Conservation (phyloP, 345 rosid species). For the Anacardium occidentale region DNA sequence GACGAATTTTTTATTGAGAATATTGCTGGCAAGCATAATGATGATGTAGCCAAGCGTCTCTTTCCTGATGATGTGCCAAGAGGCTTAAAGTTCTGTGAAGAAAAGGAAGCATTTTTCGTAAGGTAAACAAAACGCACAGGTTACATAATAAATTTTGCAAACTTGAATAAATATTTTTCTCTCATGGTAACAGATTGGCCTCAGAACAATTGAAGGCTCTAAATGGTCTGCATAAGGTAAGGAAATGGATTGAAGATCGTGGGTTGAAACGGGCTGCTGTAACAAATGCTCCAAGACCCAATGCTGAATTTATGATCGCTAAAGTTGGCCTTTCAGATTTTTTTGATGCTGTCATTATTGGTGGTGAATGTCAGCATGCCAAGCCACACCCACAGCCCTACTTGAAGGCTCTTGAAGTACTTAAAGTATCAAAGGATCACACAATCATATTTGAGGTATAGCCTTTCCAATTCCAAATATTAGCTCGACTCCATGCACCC, state of each 20-base stretch:
- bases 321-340: constrained; percentile 77
- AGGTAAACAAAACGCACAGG: constrained; percentile 42
- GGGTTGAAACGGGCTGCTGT: constrained; percentile 93
- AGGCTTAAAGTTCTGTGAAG: constrained; percentile 59
- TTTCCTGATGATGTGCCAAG: constrained; percentile 69
- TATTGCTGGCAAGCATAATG: constrained; percentile 80
- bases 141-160: neutral
- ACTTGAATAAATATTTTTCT: neutral
- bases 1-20: constrained; percentile 66
- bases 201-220: constrained; percentile 57
- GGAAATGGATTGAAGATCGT: constrained; percentile 80
- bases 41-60: constrained; percentile 59
- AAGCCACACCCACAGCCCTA: constrained; percentile 92
- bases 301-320: constrained; percentile 85
- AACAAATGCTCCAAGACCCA: constrained; percentile 81
- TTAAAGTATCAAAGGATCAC: constrained; percentile 82
- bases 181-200: constrained; percentile 51
- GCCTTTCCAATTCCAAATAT: neutral
- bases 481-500: neutral
- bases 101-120: constrained; percentile 79
- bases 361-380: constrained; percentile 73
- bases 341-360: constrained; percentile 70
- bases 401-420: constrained; percentile 75
- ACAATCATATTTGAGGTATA: constrained; percentile 74
- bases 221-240: constrained; percentile 64